A percentile compares a stretch with the other conserved stretches of the same genome.
Conservation (phyloP, 306 rosid species). For the Casuarina cunninghamiana region DNA sequence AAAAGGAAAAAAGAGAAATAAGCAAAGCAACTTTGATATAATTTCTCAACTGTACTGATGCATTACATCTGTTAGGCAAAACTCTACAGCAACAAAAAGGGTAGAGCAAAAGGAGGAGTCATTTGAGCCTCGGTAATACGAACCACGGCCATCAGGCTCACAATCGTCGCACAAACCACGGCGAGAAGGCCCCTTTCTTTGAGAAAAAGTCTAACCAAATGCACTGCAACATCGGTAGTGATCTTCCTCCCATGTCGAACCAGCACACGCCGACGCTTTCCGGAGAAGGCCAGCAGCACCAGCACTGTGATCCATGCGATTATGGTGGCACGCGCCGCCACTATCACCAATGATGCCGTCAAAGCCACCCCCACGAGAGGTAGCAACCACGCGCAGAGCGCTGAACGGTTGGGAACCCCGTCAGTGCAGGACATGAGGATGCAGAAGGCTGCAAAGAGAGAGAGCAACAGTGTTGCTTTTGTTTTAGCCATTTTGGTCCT, state of each 20-base stretch:
- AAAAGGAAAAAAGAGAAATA: not conserved
- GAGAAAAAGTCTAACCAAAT: slow-evolving; percentile 36
- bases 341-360: slow-evolving; percentile 12
- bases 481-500: slow-evolving; percentile 20
- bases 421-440: not conserved
- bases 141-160: slow-evolving; percentile 47
- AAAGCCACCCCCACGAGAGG: slow-evolving; percentile 16
- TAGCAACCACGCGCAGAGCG: not conserved
- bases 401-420: slow-evolving; percentile 21
- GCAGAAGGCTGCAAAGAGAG: slow-evolving; percentile 14
- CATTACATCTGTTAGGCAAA: not conserved
- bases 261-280: slow-evolving; percentile 60
- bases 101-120: not conserved
- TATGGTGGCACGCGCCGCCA: slow-evolving; percentile 53
- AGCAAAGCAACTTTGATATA: not conserved
- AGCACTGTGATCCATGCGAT: slow-evolving; percentile 62
- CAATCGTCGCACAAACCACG: slow-evolving; percentile 43
- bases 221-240: slow-evolving; percentile 50
- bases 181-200: slow-evolving; percentile 47
- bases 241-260: slow-evolving; percentile 48
- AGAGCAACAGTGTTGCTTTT: slow-evolving; percentile 22
- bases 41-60: not conserved
- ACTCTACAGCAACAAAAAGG: not conserved
- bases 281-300: slow-evolving; percentile 55
- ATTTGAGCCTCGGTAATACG: slow-evolving; percentile 9